Base-by-base conservation (phyloP, 495 filamentous ascomycete genomes). In the Penicillium silybi region DNA sequence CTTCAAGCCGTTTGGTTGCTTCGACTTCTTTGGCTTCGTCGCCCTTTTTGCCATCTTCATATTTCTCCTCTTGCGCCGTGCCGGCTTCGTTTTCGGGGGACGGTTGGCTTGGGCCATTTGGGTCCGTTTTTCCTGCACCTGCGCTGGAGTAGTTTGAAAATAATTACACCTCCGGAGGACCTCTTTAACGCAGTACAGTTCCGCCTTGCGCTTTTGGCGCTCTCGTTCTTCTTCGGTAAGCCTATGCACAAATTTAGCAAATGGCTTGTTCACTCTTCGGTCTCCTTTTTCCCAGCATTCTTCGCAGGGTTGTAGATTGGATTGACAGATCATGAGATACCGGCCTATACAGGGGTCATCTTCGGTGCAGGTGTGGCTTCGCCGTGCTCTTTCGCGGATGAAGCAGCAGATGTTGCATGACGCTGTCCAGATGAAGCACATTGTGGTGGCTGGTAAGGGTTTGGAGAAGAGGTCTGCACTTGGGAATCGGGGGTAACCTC, bases 381-480 rank as follows among this genome's bases (percentile, higher is more conserved):
- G 26, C 18, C 3, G 3, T 13, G 10, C 9, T 13, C 34, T 40
- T 8, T 48, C 55, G 45, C 25, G 56, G n/a, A 61, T 63, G 27
- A 54, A 65, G 19, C 62, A 62, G 19, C 64, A 67, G 9, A 61
- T n/a, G 25, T 51, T 56, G 32, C 57, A 63, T 17, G 53, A 61
- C 11, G 41, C 22, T 22, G 44, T 44, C 47, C 47, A 56, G 22
- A 37, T 45, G 19, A 55, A 6, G 35, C 61, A 66, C 61, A 66
- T 66, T 22, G 22, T 32, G 40, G 17, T 4, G 13, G 16, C 8
- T 23, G 35, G 29, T 22, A 10, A 23, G 22, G 8, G 34, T 1
- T n/a, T 38, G 1, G 15, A 9, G 23, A 4, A 23, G 6, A 23
- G 22, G n/a, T n/a, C n/a, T n/a, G n/a, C n/a, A 23, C 2, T 23